Conservation (phyloP, 1,284 basidiomycete species). For the Apiotrichum veenhuisii region DNA sequence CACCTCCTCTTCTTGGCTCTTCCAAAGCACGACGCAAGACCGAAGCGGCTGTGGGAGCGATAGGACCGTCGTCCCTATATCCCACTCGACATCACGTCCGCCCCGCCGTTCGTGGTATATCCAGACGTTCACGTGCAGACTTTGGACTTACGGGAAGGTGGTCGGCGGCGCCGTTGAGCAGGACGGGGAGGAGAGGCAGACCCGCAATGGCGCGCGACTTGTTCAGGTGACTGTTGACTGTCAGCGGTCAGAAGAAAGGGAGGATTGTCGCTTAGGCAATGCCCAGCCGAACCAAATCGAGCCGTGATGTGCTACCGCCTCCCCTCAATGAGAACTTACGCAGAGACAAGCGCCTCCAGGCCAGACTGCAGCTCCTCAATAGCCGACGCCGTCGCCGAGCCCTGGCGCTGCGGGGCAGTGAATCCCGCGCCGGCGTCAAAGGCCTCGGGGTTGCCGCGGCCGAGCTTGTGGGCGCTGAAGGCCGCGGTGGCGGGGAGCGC, state of each 20-base stretch:
- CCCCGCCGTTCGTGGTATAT: too few relatives aligned
- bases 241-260: too few relatives aligned
- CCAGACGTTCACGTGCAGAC: too few relatives aligned
- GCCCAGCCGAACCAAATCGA: too few relatives aligned
- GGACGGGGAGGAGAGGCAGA: not conserved
- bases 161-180: not conserved
- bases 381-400: not conserved
- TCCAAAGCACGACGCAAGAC: too few relatives aligned
- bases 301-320: too few relatives aligned
- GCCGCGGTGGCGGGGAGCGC: not conserved
- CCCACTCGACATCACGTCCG: too few relatives aligned
- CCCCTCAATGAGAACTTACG: not conserved
- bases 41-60: too few relatives aligned
- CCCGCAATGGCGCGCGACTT: not conserved
- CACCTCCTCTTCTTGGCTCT: too few relatives aligned
- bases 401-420: not conserved
- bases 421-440: not conserved
- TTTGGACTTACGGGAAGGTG: not conserved
- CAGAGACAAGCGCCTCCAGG: constrained; percentile 1
- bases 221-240: not conserved
- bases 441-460: not conserved
- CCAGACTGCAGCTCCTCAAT: constrained; percentile 1
- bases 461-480: not conserved
- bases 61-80: too few relatives aligned
- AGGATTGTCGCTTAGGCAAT: too few relatives aligned